Evolutionary conservation across 345 rosid genomes (phyloP).

Genomic region (Turritis glabra): DNA sequence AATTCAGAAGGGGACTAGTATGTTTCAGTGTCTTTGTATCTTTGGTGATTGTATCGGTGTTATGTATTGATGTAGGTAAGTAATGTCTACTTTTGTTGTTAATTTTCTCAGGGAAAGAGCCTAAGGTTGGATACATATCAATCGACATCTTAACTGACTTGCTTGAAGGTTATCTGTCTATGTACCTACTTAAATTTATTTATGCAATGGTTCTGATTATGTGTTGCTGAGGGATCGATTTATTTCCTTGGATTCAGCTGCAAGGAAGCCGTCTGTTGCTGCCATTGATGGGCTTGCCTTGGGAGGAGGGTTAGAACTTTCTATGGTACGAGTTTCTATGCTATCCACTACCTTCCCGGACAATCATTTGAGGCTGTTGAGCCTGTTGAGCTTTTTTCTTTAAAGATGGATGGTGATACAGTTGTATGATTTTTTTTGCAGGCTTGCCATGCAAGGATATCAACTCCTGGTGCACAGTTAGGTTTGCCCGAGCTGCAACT

Average conservation of each 20-base stretch:
- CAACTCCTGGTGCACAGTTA: constrained; percentile 72
- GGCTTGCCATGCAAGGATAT: constrained; percentile 93
- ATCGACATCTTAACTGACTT: constrained; percentile 64
- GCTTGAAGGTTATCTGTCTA: constrained; percentile 65
- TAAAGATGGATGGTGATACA: constrained; percentile 3
- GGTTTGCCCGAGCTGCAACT: constrained; percentile 96
- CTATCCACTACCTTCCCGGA: background rate
- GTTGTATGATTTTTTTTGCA: constrained; percentile 34
- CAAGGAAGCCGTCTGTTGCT: constrained; percentile 93
- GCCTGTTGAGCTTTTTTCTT: constrained; percentile 3
- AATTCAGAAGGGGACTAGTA: constrained; percentile 65
- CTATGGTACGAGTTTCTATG: constrained; percentile 63
- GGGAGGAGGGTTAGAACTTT: constrained; percentile 97
- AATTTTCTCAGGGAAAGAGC: constrained; percentile 54
- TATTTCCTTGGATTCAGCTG: constrained; percentile 55
- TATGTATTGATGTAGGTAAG: constrained; percentile 13
- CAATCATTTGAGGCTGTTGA: constrained; percentile 20
- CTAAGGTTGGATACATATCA: constrained; percentile 63
- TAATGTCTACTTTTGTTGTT: background rate
- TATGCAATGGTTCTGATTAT: constrained; percentile 6
- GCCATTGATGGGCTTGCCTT: constrained; percentile 98
- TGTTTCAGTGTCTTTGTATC: constrained; percentile 9
- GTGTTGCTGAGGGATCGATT: constrained; percentile 11
- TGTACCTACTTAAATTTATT: background rate
- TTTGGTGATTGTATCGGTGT: background rate